Percentiles rank a stretch among this genome's conserved stretches.
phyloP scores from a whole-genome alignment of 140 eudicot species.

The Flaveria floridana region DNA sequence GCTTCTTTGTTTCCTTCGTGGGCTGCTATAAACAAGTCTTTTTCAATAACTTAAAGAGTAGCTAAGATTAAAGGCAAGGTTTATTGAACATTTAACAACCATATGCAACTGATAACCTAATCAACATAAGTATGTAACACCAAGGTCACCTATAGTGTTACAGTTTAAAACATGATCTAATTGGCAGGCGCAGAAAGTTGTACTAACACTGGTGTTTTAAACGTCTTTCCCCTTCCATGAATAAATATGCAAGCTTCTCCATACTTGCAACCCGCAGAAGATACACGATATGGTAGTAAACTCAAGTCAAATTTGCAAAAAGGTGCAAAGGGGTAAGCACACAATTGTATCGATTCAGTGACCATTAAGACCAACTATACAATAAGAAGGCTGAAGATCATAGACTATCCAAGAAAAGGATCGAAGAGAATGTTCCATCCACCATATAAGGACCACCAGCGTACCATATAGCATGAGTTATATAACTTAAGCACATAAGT shows the following conservation, averaged over 20 bases:
- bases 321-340: conserved; percentile 69
- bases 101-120: background rate
- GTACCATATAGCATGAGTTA: no score
- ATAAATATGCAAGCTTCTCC: conserved; percentile 69
- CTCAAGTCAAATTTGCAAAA: conserved; percentile 32
- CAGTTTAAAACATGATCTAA: conserved; percentile 56
- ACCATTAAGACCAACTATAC: no score
- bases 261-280: conserved; percentile 72
- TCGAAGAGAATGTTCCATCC: no score
- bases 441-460: no score
- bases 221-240: conserved; percentile 53
- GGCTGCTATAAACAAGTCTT: no score
- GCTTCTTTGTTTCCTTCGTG: no score
- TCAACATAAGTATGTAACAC: background rate
- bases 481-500: no score
- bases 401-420: no score
- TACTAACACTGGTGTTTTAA: conserved; percentile 40
- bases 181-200: conserved; percentile 84
- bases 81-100: background rate
- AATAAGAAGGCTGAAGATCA: no score
- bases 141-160: no score
- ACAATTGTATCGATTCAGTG: conserved; percentile 23
- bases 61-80: background rate
- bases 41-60: background rate
- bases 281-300: conserved; percentile 57